A percentile compares a stretch with the other conserved stretches of the same genome.
Conservation (phyloP, 768 basidiomycete species). For the Mycena rosella region DNA sequence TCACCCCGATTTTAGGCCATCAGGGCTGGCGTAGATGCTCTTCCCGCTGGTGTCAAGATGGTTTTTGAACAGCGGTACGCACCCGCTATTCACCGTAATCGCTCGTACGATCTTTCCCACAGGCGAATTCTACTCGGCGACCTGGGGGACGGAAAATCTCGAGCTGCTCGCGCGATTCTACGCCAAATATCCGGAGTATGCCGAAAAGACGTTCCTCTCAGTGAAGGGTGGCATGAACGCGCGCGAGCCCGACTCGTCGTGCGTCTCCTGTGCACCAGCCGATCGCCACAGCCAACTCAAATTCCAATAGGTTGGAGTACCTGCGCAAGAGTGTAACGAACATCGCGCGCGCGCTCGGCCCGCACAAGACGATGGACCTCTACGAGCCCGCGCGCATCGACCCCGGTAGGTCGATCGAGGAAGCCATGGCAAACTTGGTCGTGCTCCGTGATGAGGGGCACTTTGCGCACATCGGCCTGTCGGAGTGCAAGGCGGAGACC, state of each 20-base stretch:
- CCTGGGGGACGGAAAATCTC: slow-evolving; percentile 40
- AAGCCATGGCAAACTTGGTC: slow-evolving; percentile 55
- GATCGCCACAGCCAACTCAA: too few relatives aligned
- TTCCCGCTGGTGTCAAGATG: slow-evolving; percentile 58
- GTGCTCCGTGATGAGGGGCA: slow-evolving; percentile 65
- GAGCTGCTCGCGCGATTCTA: slow-evolving; percentile 65
- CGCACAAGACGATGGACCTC: slow-evolving; percentile 69
- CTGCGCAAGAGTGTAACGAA: slow-evolving; percentile 49
- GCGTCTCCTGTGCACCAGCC: too few relatives aligned
- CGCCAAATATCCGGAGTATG: slow-evolving; percentile 51
- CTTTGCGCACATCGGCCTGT: slow-evolving; percentile 71
- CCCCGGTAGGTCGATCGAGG: slow-evolving; percentile 58
- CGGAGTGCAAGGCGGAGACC: slow-evolving; percentile 67
- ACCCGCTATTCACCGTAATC: too few relatives aligned
- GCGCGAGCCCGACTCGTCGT: too few relatives aligned
- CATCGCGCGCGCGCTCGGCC: slow-evolving; percentile 60
- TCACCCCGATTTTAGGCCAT: slow-evolving; percentile 75
- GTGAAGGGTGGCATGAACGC: slow-evolving; percentile 41
- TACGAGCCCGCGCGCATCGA: slow-evolving; percentile 68
- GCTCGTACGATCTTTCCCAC: too few relatives aligned
- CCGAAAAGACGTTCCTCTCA: slow-evolving; percentile 50
- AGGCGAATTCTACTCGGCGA: slow-evolving; percentile 26
- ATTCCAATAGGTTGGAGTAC: slow-evolving; percentile 27
- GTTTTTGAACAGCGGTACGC: slow-evolving; percentile 36
- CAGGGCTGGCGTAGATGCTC: too few relatives aligned